Percentiles rank a stretch among this genome's conserved stretches.
phyloP scores from a whole-genome alignment of 495 filamentous ascomycete genomes.

The Neurospora cerealis region DNA sequence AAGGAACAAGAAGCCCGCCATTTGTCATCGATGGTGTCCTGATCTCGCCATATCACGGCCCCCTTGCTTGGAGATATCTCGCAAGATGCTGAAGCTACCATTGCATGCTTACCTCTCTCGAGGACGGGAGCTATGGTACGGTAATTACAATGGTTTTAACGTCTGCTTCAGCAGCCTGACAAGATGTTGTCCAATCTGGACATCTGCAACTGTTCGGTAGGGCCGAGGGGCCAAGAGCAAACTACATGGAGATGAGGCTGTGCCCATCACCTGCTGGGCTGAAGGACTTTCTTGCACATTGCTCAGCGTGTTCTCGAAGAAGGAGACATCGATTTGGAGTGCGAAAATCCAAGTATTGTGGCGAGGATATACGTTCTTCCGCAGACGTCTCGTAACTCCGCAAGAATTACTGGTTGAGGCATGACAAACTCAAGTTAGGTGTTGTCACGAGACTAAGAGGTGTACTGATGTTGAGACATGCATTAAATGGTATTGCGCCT shows the following conservation, averaged over 20 bases:
- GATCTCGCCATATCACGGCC: neutral
- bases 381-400: neutral
- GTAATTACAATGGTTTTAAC: neutral
- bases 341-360: neutral
- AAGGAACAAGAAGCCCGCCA: neutral
- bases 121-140: neutral
- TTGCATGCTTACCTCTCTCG: neutral
- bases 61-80: neutral
- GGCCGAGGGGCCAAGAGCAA: neutral
- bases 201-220: neutral
- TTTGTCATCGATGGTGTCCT: neutral
- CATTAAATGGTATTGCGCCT: neutral
- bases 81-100: neutral
- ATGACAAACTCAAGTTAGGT: neutral
- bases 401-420: neutral
- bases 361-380: neutral
- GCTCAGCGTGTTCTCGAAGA: neutral
- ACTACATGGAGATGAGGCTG: neutral
- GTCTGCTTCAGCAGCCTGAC: neutral
- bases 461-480: neutral
- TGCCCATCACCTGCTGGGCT: neutral
- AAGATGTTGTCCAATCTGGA: neutral
- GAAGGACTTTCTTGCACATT: neutral
- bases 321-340: neutral
- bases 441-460: neutral